Evolutionary conservation across 108 stramenopile genomes (phyloP).

Genomic region (Cyclotella sp.): DNA sequence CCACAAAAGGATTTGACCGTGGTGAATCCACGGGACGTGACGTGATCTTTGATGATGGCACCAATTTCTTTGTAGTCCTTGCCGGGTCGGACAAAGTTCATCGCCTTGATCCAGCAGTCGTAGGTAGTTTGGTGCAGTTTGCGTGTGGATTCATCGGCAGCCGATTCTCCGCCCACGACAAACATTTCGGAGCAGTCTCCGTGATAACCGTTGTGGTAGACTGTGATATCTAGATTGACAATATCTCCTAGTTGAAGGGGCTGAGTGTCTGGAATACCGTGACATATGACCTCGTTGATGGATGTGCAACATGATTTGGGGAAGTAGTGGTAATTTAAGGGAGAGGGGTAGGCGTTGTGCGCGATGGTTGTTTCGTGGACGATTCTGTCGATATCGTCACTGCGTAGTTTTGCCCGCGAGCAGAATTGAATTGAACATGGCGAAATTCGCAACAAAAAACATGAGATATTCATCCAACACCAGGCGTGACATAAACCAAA

Average conservation of each 20-base stretch:
- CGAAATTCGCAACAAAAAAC: too few relatives aligned
- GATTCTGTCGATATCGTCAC: constrained; percentile 92
- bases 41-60: constrained; percentile 88
- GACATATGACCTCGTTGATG: constrained; percentile 99
- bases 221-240: constrained; percentile 96
- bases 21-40: constrained; percentile 65
- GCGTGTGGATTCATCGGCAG: constrained; percentile 57
- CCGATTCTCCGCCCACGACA: constrained; percentile 84
- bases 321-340: constrained; percentile 97
- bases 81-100: constrained; percentile 81
- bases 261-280: constrained; percentile 97
- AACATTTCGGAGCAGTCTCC: constrained; percentile 99
- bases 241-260: constrained; percentile 91
- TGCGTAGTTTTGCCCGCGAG: too few relatives aligned
- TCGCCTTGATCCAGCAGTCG: constrained; percentile 84
- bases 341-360: constrained; percentile 81
- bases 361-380: constrained; percentile 86
- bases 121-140: constrained; percentile 89
- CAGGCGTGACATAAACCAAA: too few relatives aligned
- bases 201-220: constrained; percentile 93
- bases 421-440: too few relatives aligned
- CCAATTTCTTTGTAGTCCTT: constrained; percentile 94
- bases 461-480: too few relatives aligned
- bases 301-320: constrained; percentile 97
- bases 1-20: constrained; percentile 93